Base-by-base conservation (phyloP, 495 filamentous ascomycete genomes). In the Penicillium lividum region DNA sequence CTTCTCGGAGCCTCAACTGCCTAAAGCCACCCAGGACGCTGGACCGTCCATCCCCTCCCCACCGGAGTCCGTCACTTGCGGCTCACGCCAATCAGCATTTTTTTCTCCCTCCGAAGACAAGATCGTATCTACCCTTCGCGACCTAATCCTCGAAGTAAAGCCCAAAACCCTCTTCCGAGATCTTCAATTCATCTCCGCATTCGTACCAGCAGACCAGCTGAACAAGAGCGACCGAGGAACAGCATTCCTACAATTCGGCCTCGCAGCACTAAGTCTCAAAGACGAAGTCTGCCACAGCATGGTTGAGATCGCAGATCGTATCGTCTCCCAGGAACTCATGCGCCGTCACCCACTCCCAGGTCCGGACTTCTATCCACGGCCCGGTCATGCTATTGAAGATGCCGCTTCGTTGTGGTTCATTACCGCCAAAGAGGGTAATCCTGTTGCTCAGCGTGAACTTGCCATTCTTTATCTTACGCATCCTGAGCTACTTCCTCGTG, bases 381-480 rank as follows among this genome's bases (percentile, higher is more conserved):
- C 68, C 11, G 79, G 78, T 25, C 69, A 80, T 54, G 72, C 79
- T 15, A 89, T 97, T 67, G 83, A 88, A 54, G 91, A 97, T 69
- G 94, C 93, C 3, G 94, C 91, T 3, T 80, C 80, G 54, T 94
- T 98, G 87, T 95, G 90, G 86, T 90, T 89, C 59, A 96, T 96
- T 68, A 92, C 92, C 7, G 94, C 94, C 9, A 93, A 92, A 74
- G 94, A 98, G 72, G 92, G 93, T 33, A 87, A 95, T 64, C 82
- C 93, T 7, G 90, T 89, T 22, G 94, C 94, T n/a, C 90, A 96
- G 70, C 87, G 94, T 53, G 94, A 98, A 73, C 83, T 98, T 22
- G 94, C 90, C 3, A 93, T 95, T 56, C 89, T 97, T 59, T 97
- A 97, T 64, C 84, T 98, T 28, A 96, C 92, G 9, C 90, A 96